A percentile compares a stretch with the other conserved stretches of the same genome.
Conservation (phyloP, 257 asterid genomes). For the Gentiana dahurica region DNA sequence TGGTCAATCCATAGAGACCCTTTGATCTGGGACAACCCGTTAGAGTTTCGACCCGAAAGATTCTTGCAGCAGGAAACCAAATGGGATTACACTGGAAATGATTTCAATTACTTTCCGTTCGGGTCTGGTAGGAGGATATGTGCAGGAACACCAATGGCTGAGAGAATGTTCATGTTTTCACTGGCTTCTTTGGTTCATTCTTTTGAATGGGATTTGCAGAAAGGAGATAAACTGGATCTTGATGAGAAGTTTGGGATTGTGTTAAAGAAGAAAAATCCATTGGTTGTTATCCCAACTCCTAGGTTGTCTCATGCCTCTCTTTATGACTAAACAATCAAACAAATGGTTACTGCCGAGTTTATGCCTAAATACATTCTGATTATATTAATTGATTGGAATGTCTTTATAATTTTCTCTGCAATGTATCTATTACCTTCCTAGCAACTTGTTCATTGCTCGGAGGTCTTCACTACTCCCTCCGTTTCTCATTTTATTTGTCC, state of each 20-base stretch:
- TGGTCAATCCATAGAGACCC: conserved; percentile 58
- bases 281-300: conserved; percentile 50
- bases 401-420: too few species aligned
- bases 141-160: conserved; percentile 12
- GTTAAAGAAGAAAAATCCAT: conserved; percentile 38
- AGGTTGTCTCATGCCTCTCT: conserved; percentile 26
- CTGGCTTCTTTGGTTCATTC: conserved; percentile 9
- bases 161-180: conserved; percentile 12
- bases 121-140: conserved; percentile 14
- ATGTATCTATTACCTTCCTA: too few species aligned
- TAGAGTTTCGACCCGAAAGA: conserved; percentile 15
- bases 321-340: conserved; percentile 14
- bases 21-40: conserved; percentile 36
- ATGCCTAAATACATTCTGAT: too few species aligned
- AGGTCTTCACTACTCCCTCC: too few species aligned
- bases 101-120: conserved; percentile 9
- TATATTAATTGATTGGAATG: too few species aligned
- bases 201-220: conserved; percentile 5
- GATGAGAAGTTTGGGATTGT: conserved; percentile 60
- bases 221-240: background rate
- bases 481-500: too few species aligned
- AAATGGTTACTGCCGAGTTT: too few species aligned
- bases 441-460: too few species aligned
- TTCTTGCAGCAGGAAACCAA: background rate
- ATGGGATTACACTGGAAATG: background rate